A percentile compares a stretch with the other conserved stretches of the same genome.
phyloP scores from a whole-genome alignment of 1,284 basidiomycete species.

The Rhodotorula sp. region DNA sequence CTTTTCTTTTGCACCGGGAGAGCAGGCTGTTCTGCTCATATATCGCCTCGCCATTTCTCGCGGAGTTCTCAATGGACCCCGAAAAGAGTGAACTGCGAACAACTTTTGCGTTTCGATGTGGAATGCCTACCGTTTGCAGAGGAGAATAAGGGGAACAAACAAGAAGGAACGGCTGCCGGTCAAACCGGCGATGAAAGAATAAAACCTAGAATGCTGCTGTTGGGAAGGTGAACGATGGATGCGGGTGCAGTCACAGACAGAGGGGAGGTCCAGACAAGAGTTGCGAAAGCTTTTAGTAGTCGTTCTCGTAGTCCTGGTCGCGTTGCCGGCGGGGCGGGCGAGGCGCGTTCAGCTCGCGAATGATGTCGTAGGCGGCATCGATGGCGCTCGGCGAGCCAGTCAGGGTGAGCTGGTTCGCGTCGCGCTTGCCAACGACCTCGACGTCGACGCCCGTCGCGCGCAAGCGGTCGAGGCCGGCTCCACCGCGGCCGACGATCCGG shows the following conservation, averaged over 20 bases:
- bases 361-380: constrained; percentile 29
- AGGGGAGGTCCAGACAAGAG: background rate
- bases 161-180: too few relatives aligned
- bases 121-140: too few relatives aligned
- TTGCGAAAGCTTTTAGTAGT: constrained; percentile 6
- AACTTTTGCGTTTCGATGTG: too few relatives aligned
- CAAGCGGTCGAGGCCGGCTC: constrained; percentile 43
- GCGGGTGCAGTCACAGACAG: background rate
- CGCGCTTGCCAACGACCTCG: constrained; percentile 44
- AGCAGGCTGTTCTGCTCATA: too few relatives aligned
- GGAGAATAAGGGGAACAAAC: too few relatives aligned
- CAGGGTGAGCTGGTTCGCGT: constrained; percentile 43
- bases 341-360: constrained; percentile 32
- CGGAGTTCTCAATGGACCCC: too few relatives aligned
- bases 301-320: constrained; percentile 5
- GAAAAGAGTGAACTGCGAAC: too few relatives aligned
- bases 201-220: too few relatives aligned
- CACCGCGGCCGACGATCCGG: constrained; percentile 43
- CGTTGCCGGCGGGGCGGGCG: constrained; percentile 19
- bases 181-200: too few relatives aligned
- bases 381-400: constrained; percentile 37
- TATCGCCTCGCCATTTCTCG: too few relatives aligned
- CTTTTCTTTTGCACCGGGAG: too few relatives aligned
- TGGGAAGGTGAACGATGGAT: background rate
- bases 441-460: constrained; percentile 42